Evolutionary conservation across 192 early-diverging fungal species (phyloP), one percentile per base, ranked within the genome.

Genomic region (Backusella australiensis): DNA sequence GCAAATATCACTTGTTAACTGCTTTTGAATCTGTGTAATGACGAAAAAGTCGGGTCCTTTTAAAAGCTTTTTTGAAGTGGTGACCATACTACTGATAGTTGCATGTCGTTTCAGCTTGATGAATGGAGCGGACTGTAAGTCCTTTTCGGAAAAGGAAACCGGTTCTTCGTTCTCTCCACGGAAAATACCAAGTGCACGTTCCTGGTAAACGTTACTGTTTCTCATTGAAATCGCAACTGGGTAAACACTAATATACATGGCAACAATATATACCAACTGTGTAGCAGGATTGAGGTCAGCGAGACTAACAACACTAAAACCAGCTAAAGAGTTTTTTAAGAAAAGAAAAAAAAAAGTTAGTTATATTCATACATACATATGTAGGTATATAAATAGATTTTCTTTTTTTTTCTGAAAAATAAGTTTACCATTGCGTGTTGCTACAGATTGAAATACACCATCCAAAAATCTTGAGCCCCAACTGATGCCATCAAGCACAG

Each of bases 241-340:
- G 46, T 82, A 82, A 11, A 82, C 81, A 34, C 74, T 73, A 11
- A 82, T 82, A 49, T 82, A 82, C 81, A 82, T 82, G 1, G 81
- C 81, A 35, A 82, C 65, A 75, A 82, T 75, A 38, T 78, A 82
- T 0, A 78, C 52, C 15, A 82, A 34, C 11, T 67, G 66, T 14
- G 76, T 68, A 6, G 74, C 77, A 46, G 81, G 81, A 34, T 78
- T 78, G 1, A 82, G 39, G 17, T 69, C 67, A 15, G 46, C 53
- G 3, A 82, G 42, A 75, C 78, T 78, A 19, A 76, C 39, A 15
- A 78, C 81, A 72, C 52, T 66, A 66, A 82, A 82, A 4, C 81
- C 81, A 49, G 81, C 81, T 76, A 67, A 56, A 38, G 38, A 38
- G 38, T 38, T 38, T 39, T 39, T 38, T 38, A 32, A 52, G 34